Conservation (phyloP, 805 yeast species). For the Saccharomycopsis microspora region DNA sequence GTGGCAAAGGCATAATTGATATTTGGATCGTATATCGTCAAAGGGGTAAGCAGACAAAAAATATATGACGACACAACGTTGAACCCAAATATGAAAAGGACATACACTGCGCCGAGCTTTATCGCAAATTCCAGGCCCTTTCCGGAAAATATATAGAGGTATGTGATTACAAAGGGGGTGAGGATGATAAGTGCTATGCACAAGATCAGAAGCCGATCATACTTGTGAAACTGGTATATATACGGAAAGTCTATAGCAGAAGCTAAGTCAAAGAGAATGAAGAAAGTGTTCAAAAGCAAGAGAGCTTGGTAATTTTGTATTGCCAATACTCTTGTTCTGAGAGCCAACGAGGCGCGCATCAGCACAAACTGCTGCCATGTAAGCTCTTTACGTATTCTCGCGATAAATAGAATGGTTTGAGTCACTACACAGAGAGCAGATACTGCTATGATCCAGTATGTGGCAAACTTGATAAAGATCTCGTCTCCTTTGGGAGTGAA, state of each 20-base stretch:
- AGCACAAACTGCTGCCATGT: neutral
- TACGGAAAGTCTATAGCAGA: conserved; percentile 2
- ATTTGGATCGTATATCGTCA: neutral
- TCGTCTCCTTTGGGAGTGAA: neutral
- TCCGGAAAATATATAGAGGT: neutral
- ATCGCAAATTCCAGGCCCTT: neutral
- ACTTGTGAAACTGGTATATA: neutral
- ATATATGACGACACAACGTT: neutral
- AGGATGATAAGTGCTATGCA: neutral
- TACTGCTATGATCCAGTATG: conserved; percentile 1
- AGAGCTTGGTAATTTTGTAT: conserved; percentile 3
- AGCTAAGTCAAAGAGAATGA: conserved; percentile 1
- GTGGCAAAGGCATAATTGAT: neutral
- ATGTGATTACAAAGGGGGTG: conserved; percentile 2
- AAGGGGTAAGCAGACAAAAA: neutral
- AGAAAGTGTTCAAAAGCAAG: conserved; percentile 2
- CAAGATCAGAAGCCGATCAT: neutral
- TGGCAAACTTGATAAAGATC: neutral
- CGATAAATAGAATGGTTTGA: neutral
- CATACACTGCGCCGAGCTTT: conserved; percentile 1
- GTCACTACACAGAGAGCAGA: neutral
- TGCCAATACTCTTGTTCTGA: neutral
- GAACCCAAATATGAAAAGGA: neutral
- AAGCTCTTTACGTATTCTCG: neutral
- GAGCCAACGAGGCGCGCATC: neutral